phyloP scores from a whole-genome alignment of 2,329 filamentous ascomycete species.

The Pezizomycotina sp. region DNA sequence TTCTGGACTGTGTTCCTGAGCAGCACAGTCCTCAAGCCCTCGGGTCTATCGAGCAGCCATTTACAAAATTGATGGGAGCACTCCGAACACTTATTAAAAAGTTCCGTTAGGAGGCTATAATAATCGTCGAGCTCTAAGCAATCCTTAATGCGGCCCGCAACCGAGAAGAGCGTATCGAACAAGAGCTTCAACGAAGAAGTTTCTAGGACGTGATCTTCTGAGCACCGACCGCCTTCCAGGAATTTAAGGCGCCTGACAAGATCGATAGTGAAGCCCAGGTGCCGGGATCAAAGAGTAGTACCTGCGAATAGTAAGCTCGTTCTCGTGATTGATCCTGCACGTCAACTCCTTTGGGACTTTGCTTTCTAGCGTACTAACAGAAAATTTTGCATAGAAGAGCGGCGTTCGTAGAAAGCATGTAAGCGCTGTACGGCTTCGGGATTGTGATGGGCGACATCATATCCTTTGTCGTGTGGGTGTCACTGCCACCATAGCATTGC shows the following conservation, averaged over 20 bases:
- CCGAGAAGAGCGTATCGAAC: constrained; percentile 53
- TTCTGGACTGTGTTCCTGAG: constrained; percentile 21
- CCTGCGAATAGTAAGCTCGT: constrained; percentile 54
- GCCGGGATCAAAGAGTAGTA: constrained; percentile 68
- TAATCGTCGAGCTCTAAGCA: constrained; percentile 44
- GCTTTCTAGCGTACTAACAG: constrained; percentile 33
- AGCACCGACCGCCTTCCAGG: constrained; percentile 34
- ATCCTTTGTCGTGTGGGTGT: constrained; percentile 29
- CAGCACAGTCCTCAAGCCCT: constrained; percentile 13
- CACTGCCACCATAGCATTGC: constrained; percentile 62
- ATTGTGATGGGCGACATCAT: constrained; percentile 12
- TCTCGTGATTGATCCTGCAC: constrained; percentile 51
- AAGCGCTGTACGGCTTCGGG: constrained; percentile 69
- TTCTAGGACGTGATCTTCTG: constrained; percentile 34
- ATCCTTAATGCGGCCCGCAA: constrained; percentile 56
- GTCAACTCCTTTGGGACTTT: constrained; percentile 32
- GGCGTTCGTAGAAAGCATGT: constrained; percentile 97
- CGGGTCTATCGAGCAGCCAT: constrained; percentile 22
- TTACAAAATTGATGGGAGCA: constrained; percentile 20
- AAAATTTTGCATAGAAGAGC: constrained; percentile 45
- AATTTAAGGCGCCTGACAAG: constrained; percentile 43
- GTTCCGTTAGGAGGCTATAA: constrained; percentile 39
- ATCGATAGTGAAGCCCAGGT: constrained; percentile 48
- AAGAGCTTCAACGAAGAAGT: constrained; percentile 31
- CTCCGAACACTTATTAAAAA: too few species aligned